Evolutionary conservation across 805 yeast genomes (phyloP).

Genomic region (Kodamaea kaohsiungensis): DNA sequence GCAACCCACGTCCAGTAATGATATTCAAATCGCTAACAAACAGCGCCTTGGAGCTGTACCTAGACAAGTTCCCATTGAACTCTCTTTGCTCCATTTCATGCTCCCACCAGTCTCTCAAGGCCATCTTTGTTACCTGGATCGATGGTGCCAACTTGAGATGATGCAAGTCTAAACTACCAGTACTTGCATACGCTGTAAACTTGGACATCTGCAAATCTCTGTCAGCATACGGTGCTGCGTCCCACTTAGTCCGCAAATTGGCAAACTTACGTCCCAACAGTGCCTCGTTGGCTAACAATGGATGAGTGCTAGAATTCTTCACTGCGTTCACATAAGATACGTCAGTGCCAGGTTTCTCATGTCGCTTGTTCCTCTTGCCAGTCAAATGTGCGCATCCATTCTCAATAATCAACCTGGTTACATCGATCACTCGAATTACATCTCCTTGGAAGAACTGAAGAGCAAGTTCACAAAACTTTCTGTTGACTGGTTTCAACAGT

Average conservation of each 20-base stretch:
- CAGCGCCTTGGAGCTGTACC: slow-evolving; percentile 35
- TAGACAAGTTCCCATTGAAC: slow-evolving; percentile 35
- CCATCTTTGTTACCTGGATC: slow-evolving; percentile 29
- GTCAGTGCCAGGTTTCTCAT: background rate
- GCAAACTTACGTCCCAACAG: slow-evolving; percentile 8
- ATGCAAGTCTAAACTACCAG: slow-evolving; percentile 55
- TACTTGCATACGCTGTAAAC: slow-evolving; percentile 2
- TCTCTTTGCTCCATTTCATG: slow-evolving; percentile 48
- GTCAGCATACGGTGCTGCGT: background rate
- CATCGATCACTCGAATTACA: slow-evolving; percentile 33
- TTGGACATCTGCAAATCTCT: slow-evolving; percentile 1
- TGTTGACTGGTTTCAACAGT: slow-evolving; percentile 34
- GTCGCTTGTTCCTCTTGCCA: background rate
- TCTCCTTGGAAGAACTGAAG: slow-evolving; percentile 49
- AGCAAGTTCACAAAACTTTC: slow-evolving; percentile 39
- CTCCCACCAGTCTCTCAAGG: slow-evolving; percentile 62
- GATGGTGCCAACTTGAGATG: slow-evolving; percentile 52
- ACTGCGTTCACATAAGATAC: slow-evolving; percentile 2
- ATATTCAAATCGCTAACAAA: slow-evolving; percentile 47
- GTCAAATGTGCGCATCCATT: slow-evolving; percentile 28
- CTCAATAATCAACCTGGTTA: slow-evolving; percentile 36
- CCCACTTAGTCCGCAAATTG: slow-evolving; percentile 9
- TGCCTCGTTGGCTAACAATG: background rate
- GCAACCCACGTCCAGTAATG: slow-evolving; percentile 72
- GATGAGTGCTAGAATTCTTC: background rate